A percentile compares a stretch with the other conserved stretches of the same genome.
Evolutionary conservation across 345 rosid species (phyloP).

Genomic region (Aquilaria malaccensis): DNA sequence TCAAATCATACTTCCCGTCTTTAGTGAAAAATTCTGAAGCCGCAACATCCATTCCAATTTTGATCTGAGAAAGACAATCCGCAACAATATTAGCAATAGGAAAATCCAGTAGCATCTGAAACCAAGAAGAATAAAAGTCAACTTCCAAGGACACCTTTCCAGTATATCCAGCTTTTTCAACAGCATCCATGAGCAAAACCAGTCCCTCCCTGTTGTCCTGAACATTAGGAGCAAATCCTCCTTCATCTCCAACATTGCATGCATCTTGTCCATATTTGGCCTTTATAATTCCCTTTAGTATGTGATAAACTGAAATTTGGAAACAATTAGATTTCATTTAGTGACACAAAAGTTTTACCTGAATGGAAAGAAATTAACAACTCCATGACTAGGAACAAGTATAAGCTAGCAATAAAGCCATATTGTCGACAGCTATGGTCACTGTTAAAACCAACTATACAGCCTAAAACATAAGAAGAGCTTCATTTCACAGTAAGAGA

Average conservation of each 20-base stretch:
- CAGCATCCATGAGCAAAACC: constrained; percentile 91
- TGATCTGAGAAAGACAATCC: constrained; percentile 44
- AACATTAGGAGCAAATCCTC: constrained; percentile 97
- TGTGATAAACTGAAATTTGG: constrained; percentile 67
- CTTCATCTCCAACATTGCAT: constrained; percentile 99
- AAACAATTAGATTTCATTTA: constrained; percentile 1
- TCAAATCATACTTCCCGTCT: constrained; percentile 80
- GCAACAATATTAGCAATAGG: background rate
- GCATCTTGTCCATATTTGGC: constrained; percentile 96
- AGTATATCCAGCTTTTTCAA: constrained; percentile 91
- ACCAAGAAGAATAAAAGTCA: background rate
- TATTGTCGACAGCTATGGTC: too few relatives aligned
- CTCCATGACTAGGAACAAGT: too few relatives aligned
- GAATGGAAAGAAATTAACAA: too few relatives aligned
- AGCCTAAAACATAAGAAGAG: too few relatives aligned
- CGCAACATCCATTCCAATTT: constrained; percentile 98
- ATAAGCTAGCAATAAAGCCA: too few relatives aligned
- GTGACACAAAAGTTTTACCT: background rate
- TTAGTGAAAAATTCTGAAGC: constrained; percentile 90
- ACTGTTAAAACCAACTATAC: too few relatives aligned
- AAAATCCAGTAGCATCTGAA: background rate
- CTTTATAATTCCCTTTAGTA: constrained; percentile 78
- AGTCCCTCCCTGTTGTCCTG: constrained; percentile 98
- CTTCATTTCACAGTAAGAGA: too few relatives aligned
- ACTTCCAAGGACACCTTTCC: constrained; percentile 55